Base-by-base conservation (phyloP, 2,329 filamentous ascomycete genomes). In the Geosmithia putterillii region DNA sequence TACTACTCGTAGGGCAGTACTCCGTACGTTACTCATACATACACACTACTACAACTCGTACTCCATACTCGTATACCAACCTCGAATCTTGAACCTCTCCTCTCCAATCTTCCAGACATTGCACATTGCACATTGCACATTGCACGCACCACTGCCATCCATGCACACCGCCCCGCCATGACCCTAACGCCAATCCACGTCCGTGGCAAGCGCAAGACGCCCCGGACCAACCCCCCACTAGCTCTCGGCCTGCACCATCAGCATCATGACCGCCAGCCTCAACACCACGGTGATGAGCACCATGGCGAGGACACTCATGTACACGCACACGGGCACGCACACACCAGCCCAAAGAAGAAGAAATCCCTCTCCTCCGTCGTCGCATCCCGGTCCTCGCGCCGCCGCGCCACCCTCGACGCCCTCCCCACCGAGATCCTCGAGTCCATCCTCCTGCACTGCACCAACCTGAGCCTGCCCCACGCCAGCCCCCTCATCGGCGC, bases 381-480 rank as follows among this genome's bases (percentile, higher is more conserved):
- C 18, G 52, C 56, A 19, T 45, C 49, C 48, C 12, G 28, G 10
- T 14, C 3, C 6, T 12, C 28, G 28, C 55, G 54, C 19, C 50
- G 44, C 21, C 54, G 55, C 15, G 42, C 51, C 4, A 52, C 39
- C 10, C 50, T 65, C 19, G 55, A 63, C 41, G 51, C 51, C 23
- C 56, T 78, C 8, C 74, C 74, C 0, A 52, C 66, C 7, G 74
- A 78, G 53, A 59, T 78, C 20, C 62, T 78, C 12, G 71, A 76
- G 51, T 60, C 48, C 25, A 74, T 79, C 40, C 67, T 76, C 44
- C 55, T 71, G 48, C 56, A 69, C 42, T 74, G 71, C 41, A 53
- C 57, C 47, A 76, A 73, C 48, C 47, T 71, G 40, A 61, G 66
- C 42, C 59, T 79, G 1, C 63, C 71, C 1, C 62, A 58, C 5